These are phyloP conservation scores for Teratosphaeria viscida DNA, from an alignment of 2,329 filamentous ascomycete genomes.

Conservation along the genomic window DNA sequence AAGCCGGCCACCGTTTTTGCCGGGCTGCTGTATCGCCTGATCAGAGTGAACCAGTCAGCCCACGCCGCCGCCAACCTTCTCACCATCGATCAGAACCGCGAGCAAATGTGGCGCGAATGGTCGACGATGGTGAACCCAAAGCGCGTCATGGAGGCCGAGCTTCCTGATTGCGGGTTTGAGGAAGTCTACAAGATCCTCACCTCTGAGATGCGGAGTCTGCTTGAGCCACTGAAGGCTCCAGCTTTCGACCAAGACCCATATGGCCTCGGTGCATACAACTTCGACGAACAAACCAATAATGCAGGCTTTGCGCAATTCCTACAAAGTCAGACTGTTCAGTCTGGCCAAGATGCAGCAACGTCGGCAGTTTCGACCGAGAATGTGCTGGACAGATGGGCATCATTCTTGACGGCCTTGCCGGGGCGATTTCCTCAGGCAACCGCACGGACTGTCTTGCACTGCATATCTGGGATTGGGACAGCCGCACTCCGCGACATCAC, in stretches of 20 bases:
- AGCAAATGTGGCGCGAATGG: conserved; percentile 94
- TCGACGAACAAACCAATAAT: conserved; percentile 15
- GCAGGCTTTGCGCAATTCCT: conserved; percentile 31
- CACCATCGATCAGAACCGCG: conserved; percentile 75
- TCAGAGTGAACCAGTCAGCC: conserved; percentile 85
- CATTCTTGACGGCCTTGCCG: conserved; percentile 59
- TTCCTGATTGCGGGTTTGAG: conserved; percentile 44
- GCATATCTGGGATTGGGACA: conserved; percentile 64
- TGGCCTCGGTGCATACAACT: conserved; percentile 26
- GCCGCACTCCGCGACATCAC: conserved; percentile 74
- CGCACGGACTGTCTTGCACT: conserved; percentile 63
- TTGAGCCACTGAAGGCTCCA: conserved; percentile 52
- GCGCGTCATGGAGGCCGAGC: conserved; percentile 45
- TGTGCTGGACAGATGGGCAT: conserved; percentile 68
- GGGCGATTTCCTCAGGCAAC: conserved; percentile 63
- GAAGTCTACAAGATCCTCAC: conserved; percentile 46
- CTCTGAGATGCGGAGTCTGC: conserved; percentile 56
- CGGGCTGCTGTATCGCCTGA: conserved; percentile 70
- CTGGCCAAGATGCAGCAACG: conserved; percentile 8
- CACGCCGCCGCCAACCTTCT: conserved; percentile 91
- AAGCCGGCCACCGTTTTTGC: conserved; percentile 83
- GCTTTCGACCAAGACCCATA: conserved; percentile 26
- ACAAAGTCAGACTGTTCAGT: conserved; percentile 18
- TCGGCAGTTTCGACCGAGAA: conserved; percentile 39
- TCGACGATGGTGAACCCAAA: conserved; percentile 51